Percentiles rank a stretch among this genome's conserved stretches.
These are phyloP conservation scores for Ploettnerulaceae sp. DNA, from an alignment of 2,329 filamentous ascomycete species.

Conservation along the genomic window DNA sequence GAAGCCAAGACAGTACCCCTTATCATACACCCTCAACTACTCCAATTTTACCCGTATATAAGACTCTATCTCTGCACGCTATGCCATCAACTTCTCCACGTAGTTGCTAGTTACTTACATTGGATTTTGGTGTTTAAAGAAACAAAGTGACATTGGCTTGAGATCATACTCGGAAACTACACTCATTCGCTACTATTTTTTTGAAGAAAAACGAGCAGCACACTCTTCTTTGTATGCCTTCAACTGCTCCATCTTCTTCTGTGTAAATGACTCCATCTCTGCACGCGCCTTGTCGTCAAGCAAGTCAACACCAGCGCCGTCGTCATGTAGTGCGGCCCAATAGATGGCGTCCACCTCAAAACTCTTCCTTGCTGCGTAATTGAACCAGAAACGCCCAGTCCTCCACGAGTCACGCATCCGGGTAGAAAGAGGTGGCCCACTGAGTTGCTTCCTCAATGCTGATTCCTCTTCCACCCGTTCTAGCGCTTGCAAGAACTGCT, in stretches of 20 bases:
- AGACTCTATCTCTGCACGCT: no score
- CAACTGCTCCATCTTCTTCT: constrained; percentile 16
- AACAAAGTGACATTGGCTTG: no score
- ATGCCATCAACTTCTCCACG: no score
- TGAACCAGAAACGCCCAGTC: constrained; percentile 24
- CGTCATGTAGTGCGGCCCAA: constrained; percentile 14
- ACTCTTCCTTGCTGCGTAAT: constrained; percentile 20
- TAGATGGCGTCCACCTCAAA: constrained; percentile 21
- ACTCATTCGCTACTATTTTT: no score
- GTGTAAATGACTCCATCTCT: constrained; percentile 13
- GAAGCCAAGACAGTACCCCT: no score
- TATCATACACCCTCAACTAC: no score
- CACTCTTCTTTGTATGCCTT: constrained; percentile 17
- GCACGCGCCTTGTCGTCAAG: constrained; percentile 11
- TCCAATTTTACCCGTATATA: no score
- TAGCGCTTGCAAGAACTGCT: constrained; percentile 24
- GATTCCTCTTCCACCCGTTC: constrained; percentile 17
- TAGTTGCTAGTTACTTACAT: no score
- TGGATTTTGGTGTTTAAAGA: no score
- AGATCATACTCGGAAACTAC: no score
- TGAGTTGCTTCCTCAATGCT: constrained; percentile 9
- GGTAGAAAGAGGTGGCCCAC: constrained; percentile 14
- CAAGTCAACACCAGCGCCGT: constrained; percentile 9
- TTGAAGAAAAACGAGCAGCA: constrained; percentile 13
- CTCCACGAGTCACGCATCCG: constrained; percentile 23